A percentile compares a stretch with the other conserved stretches of the same genome.
phyloP scores from a whole-genome alignment of 345 rosid species.

The Citrus sinensis region DVS_A1.0 CM039161.1:2582001-2582500 shows the following conservation, averaged over 20 bases:
- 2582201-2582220: not conserved
- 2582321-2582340: not conserved
- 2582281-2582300: not conserved
- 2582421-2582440: too few species aligned
- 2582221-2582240: not conserved
- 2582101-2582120: not conserved
- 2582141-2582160: not conserved
- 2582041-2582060: not conserved
- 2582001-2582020: slow-evolving; percentile 20
- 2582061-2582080: slow-evolving; percentile 16
- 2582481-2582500: too few species aligned
- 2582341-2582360: too few species aligned
- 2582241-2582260: not conserved
- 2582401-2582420: too few species aligned
- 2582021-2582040: not conserved
- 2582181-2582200: too few species aligned
- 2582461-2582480: too few species aligned
- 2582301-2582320: not conserved
- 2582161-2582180: not conserved
- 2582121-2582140: slow-evolving; percentile 3
- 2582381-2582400: too few species aligned
- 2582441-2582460: too few species aligned
- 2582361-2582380: not conserved
- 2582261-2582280: not conserved
- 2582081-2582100: not conserved